Evolutionary conservation across 2,329 filamentous ascomycete species (phyloP).

Genomic region (Fonsecaea erecta): DNA sequence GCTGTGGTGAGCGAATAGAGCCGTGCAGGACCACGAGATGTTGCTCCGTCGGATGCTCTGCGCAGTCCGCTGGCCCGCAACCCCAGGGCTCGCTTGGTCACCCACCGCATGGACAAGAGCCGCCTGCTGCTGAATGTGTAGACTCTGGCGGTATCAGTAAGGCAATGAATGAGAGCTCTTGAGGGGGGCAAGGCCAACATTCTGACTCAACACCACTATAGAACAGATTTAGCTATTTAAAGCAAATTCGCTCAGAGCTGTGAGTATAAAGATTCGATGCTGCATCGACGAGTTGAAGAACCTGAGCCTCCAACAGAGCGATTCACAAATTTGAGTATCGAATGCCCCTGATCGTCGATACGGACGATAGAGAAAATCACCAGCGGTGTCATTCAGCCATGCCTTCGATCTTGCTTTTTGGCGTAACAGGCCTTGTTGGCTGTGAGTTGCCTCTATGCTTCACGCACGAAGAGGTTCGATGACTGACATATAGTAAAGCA

Average conservation of each 20-base stretch:
- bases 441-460: conserved; percentile 5
- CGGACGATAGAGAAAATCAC: background rate
- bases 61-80: background rate
- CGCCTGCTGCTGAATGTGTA: background rate
- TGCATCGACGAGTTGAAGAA: background rate
- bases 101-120: background rate
- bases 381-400: background rate
- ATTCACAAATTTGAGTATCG: background rate
- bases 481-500: conserved; percentile 6
- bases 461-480: background rate
- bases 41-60: background rate
- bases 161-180: no score
- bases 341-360: background rate
- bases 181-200: no score
- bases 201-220: background rate
- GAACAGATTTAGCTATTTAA: background rate
- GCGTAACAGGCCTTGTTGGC: conserved; percentile 21
- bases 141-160: background rate
- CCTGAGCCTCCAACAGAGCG: background rate
- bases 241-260: background rate
- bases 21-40: background rate
- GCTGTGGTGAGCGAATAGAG: background rate
- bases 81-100: background rate
- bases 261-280: background rate
- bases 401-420: conserved; percentile 23